Evolutionary conservation across 2,329 filamentous ascomycete species (phyloP).

Genomic region (Pyrenophora graminea): DNA sequence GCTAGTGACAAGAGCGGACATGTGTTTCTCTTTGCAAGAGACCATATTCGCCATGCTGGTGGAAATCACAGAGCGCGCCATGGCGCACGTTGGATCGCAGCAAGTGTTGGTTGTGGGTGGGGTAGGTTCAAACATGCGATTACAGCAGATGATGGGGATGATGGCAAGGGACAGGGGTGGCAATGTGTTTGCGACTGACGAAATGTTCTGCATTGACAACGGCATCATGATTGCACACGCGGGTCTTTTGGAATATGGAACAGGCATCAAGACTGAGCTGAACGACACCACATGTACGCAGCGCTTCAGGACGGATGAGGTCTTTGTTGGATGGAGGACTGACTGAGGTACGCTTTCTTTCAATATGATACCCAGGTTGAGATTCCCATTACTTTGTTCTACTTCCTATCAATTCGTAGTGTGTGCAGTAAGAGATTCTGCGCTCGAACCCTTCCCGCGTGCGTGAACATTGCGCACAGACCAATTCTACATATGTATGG

Average conservation of each 20-base stretch:
- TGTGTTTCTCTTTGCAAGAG: constrained; percentile 95
- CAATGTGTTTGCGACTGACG: constrained; percentile 91
- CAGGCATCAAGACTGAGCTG: constrained; percentile 75
- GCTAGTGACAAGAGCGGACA: constrained; percentile 74
- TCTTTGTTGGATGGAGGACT: constrained; percentile 55
- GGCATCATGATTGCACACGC: constrained; percentile 99
- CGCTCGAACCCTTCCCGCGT: too few relatives aligned
- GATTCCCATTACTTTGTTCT: background rate
- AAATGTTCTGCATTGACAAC: constrained; percentile 98
- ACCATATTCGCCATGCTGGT: constrained; percentile 97
- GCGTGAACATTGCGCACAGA: too few relatives aligned
- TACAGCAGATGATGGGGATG: constrained; percentile 97
- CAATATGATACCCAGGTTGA: constrained; percentile 14
- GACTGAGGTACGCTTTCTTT: constrained; percentile 20
- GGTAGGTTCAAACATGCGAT: constrained; percentile 89
- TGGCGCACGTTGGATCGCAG: constrained; percentile 91
- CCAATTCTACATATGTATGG: too few relatives aligned
- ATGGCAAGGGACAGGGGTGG: constrained; percentile 91
- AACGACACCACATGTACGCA: constrained; percentile 75
- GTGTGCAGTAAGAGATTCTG: too few relatives aligned
- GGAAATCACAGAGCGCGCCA: constrained; percentile 96
- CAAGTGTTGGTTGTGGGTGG: constrained; percentile 96
- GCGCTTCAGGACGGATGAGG: constrained; percentile 56
- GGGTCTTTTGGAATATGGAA: constrained; percentile 81
- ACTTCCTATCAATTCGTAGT: too few relatives aligned